phyloP scores from a whole-genome alignment of 108 stramenopile species.

The Mediolabrus comicus region DNA sequence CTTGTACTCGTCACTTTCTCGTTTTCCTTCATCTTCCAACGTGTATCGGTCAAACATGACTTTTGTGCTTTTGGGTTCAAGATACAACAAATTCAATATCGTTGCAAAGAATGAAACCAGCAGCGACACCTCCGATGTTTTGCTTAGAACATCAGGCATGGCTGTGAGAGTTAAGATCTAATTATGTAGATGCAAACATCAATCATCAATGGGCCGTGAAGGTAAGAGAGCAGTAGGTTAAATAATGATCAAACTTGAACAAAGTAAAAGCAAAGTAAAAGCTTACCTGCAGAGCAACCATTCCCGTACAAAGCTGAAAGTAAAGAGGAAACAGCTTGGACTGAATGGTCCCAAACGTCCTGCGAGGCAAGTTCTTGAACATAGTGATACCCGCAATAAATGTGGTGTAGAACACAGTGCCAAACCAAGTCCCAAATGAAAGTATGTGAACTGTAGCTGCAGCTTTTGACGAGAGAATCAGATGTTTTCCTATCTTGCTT shows the following conservation, averaged over 20 bases:
- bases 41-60: constrained; percentile 67
- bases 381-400: constrained; percentile 81
- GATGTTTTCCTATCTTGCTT: constrained; percentile 19
- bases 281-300: constrained; percentile 57
- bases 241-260: too few relatives aligned
- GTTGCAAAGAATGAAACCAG: constrained; percentile 51
- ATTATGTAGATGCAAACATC: too few relatives aligned
- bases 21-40: constrained; percentile 57
- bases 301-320: constrained; percentile 58
- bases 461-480: constrained; percentile 38
- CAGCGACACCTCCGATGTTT: constrained; percentile 51
- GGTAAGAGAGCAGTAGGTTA: too few relatives aligned
- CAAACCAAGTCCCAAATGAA: constrained; percentile 76
- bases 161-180: constrained; percentile 46
- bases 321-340: constrained; percentile 79
- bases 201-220: too few relatives aligned
- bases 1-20: constrained; percentile 65
- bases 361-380: constrained; percentile 83
- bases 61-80: constrained; percentile 64
- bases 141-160: constrained; percentile 39
- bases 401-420: constrained; percentile 67
- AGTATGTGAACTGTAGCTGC: constrained; percentile 58
- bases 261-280: neutral
- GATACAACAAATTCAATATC: constrained; percentile 66
- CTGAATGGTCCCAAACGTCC: constrained; percentile 82